These are phyloP conservation scores for Fusarium poae DNA, from an alignment of 2,329 filamentous ascomycete species.

Conservation along the genomic window DNA sequence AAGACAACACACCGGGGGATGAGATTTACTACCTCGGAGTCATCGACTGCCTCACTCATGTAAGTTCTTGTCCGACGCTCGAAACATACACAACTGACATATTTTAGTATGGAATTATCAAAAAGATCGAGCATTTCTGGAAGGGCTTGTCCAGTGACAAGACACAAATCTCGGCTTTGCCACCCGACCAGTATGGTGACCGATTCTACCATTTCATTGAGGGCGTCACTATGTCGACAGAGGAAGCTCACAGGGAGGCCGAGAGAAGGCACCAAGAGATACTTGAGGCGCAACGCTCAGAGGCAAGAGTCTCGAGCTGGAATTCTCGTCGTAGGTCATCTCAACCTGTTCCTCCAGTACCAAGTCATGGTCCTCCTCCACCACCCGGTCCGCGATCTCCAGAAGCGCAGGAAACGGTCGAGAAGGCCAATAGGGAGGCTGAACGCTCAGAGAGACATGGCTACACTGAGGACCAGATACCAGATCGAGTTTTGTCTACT, in stretches of 20 bases:
- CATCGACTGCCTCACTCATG: conserved; percentile 97
- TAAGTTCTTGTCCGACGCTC: conserved; percentile 64
- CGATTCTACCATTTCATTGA: conserved; percentile 94
- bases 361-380: conserved; percentile 61
- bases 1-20: conserved; percentile 85
- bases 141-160: conserved; percentile 90
- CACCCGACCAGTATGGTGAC: conserved; percentile 90
- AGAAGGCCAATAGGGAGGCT: conserved; percentile 57
- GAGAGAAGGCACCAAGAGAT: conserved; percentile 72
- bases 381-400: conserved; percentile 54
- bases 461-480: conserved; percentile 63
- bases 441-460: conserved; percentile 53
- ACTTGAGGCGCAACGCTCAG: conserved; percentile 54
- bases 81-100: conserved; percentile 44
- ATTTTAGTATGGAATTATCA: conserved; percentile 87
- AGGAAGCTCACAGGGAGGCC: conserved; percentile 81
- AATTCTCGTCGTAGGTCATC: conserved; percentile 53
- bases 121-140: conserved; percentile 96
- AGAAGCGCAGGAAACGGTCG: conserved; percentile 58
- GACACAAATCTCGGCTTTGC: conserved; percentile 90
- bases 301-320: conserved; percentile 56
- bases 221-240: conserved; percentile 88
- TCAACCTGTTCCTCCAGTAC: conserved; percentile 59
- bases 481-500: conserved; percentile 69
- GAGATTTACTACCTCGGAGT: conserved; percentile 98